These are phyloP conservation scores for Calonectria pseudoturangicola DNA, from an alignment of 2,329 filamentous ascomycete species.

Conservation along the genomic window DNA sequence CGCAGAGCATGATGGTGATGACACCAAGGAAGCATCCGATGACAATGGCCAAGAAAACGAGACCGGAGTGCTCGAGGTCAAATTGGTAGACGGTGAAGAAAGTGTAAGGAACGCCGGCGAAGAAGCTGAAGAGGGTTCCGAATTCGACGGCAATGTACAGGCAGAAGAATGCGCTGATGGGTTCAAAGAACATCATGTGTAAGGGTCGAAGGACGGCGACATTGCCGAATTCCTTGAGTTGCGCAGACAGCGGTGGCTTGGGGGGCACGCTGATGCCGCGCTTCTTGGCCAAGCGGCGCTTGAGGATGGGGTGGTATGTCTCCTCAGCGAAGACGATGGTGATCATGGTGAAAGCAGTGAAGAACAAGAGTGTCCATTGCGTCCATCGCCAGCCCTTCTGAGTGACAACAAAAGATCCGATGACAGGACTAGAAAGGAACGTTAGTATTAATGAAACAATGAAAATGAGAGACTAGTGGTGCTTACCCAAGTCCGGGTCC, in stretches of 20 bases:
- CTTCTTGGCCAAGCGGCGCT: constrained; percentile 61
- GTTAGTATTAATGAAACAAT: constrained; percentile 25
- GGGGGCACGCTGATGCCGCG: constrained; percentile 56
- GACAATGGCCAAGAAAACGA: constrained; percentile 68
- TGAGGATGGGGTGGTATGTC: constrained; percentile 73
- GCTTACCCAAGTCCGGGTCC: constrained; percentile 71
- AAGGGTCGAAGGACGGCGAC: constrained; percentile 70
- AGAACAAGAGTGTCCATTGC: constrained; percentile 70
- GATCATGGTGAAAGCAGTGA: constrained; percentile 61
- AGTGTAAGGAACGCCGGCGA: constrained; percentile 69
- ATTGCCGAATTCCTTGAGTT: constrained; percentile 60
- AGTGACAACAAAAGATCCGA: constrained; percentile 68
- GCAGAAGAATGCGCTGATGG: constrained; percentile 75
- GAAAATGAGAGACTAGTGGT: too few relatives aligned
- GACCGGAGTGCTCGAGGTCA: constrained; percentile 62
- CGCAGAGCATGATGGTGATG: constrained; percentile 63
- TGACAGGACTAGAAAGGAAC: constrained; percentile 62
- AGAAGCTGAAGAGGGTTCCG: constrained; percentile 72
- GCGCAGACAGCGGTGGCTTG: constrained; percentile 49
- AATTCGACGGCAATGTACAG: constrained; percentile 71
- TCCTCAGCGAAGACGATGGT: constrained; percentile 68
- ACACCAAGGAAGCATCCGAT: constrained; percentile 67
- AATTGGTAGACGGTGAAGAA: constrained; percentile 68
- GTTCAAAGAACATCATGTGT: constrained; percentile 77
- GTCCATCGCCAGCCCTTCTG: constrained; percentile 73